Percentiles rank a stretch among this genome's conserved stretches.
Conservation (phyloP, 345 rosid species). For the Rhizophora mangle region DNA sequence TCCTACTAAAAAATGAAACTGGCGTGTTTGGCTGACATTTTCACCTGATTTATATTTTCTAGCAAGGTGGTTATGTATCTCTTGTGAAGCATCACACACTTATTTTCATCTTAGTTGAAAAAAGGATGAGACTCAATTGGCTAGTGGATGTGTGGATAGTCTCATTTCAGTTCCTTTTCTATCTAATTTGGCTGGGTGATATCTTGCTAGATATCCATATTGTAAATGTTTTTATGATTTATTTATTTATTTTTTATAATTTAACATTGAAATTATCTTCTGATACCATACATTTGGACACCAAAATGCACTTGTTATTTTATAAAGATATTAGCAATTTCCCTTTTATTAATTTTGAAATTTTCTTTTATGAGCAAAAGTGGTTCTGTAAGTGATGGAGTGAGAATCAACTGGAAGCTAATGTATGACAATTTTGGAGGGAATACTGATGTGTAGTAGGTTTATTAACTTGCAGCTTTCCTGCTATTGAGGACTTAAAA, state of each 20-base stretch:
- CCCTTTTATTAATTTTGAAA: no score
- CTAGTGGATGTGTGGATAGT: background rate
- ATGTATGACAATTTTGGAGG: constrained; percentile 4
- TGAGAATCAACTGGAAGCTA: constrained; percentile 1
- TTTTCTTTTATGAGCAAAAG: no score
- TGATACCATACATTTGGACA: background rate
- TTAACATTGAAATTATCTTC: background rate
- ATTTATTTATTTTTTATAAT: background rate
- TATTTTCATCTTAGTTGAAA: background rate
- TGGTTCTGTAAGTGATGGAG: no score
- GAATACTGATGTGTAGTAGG: constrained; percentile 13
- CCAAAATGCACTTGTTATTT: no score
- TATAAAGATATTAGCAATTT: background rate
- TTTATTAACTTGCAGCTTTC: constrained; percentile 53
- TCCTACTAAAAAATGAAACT: background rate
- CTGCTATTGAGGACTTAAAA: constrained; percentile 91
- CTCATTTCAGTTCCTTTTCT: background rate
- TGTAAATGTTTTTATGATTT: background rate
- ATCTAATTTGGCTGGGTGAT: background rate
- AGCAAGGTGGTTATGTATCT: background rate
- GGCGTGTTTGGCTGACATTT: background rate
- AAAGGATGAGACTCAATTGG: background rate
- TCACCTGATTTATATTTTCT: background rate
- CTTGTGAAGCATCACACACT: background rate
- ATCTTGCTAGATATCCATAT: background rate